A percentile compares a stretch with the other conserved stretches of the same genome.
Evolutionary conservation across 2,329 filamentous ascomycete genomes (phyloP).

Genomic region (Fusarium dlaminii): DNA sequence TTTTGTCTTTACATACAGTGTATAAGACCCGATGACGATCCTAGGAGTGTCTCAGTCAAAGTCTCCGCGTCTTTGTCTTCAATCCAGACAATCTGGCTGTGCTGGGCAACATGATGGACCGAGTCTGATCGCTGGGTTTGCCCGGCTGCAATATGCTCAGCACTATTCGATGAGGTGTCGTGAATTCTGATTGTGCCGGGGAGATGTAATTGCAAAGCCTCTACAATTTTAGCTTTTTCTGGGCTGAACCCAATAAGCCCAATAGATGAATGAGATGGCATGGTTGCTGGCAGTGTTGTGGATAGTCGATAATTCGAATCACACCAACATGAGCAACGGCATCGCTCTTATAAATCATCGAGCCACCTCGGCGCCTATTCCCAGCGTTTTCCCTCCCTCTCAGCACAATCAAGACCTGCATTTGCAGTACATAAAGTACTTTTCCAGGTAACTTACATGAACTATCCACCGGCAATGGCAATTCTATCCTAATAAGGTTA

Average conservation of each 20-base stretch:
- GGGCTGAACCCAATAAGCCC: not conserved
- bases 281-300: not conserved
- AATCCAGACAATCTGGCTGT: not conserved
- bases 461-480: not conserved
- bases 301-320: not conserved
- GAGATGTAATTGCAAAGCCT: not conserved
- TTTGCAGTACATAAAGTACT: not conserved
- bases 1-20: not conserved
- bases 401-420: not conserved
- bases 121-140: fast-evolving
- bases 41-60: fast-evolving
- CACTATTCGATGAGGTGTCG: fast-evolving
- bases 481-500: not conserved
- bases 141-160: fast-evolving
- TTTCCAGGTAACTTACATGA: not conserved
- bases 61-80: not conserved
- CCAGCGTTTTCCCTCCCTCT: not conserved
- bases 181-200: fast-evolving
- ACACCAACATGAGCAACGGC: not conserved
- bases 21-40: fast-evolving
- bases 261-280: not conserved
- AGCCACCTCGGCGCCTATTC: not conserved
- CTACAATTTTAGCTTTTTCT: not conserved
- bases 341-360: not conserved
- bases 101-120: not conserved